These are phyloP conservation scores for Pholiota microspora DNA, from an alignment of 768 basidiomycete species.

Conservation along the genomic window DNA sequence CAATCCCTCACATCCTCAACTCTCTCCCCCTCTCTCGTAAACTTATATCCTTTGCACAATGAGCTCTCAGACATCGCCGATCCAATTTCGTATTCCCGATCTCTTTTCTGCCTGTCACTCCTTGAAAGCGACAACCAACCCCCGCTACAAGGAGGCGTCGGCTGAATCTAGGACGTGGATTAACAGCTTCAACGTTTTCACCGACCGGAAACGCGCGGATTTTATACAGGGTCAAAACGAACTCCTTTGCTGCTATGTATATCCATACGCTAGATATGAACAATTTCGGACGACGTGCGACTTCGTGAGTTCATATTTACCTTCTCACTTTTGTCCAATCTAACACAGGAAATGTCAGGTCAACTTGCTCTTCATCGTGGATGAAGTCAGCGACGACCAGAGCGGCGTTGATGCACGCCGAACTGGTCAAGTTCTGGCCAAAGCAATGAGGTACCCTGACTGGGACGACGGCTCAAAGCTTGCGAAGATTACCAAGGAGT, in stretches of 20 bases:
- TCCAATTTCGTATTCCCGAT: slow-evolving; percentile 54
- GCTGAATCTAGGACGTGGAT: slow-evolving; percentile 63
- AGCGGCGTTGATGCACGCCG: slow-evolving; percentile 50
- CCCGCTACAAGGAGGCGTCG: slow-evolving; percentile 53
- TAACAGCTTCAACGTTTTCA: slow-evolving; percentile 56
- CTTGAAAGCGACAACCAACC: slow-evolving; percentile 48
- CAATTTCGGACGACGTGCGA: slow-evolving; percentile 61
- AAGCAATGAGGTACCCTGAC: slow-evolving; percentile 47
- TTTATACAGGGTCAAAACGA: slow-evolving; percentile 62
- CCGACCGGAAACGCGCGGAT: slow-evolving; percentile 59
- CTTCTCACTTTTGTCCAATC: slow-evolving; percentile 2
- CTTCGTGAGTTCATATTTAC: slow-evolving; percentile 37
- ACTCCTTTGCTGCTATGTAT: slow-evolving; percentile 60
- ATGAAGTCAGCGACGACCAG: slow-evolving; percentile 70
- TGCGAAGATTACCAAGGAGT: slow-evolving; percentile 62
- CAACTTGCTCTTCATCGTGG: slow-evolving; percentile 64
- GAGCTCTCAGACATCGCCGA: slow-evolving; percentile 20
- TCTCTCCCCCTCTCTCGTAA: slow-evolving; percentile 12
- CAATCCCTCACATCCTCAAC: slow-evolving; percentile 13
- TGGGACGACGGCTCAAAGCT: slow-evolving; percentile 59
- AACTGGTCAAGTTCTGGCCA: slow-evolving; percentile 51
- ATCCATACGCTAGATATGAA: slow-evolving; percentile 55
- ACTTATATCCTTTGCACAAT: slow-evolving; percentile 12
- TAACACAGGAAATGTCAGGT: slow-evolving; percentile 30
- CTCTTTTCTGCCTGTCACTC: slow-evolving; percentile 49